Base-by-base conservation (phyloP, 306 rosid genomes). In the Quercus glauca region DNA sequence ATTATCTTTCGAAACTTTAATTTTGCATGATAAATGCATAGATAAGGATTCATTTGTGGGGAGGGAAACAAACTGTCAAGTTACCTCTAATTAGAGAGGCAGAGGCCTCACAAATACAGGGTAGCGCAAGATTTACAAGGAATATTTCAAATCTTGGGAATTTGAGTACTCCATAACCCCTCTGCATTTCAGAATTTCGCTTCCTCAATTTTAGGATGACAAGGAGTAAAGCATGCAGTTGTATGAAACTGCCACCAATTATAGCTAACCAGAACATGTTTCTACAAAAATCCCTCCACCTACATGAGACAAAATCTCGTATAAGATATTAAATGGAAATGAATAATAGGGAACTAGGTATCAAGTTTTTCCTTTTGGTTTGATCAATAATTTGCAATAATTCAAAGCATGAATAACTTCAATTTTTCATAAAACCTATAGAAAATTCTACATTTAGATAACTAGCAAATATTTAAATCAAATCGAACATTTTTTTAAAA, bases 71-170 rank as follows among this genome's bases (percentile, higher is more conserved):
- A 78, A 35, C 28, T 69, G 65, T 52, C 14, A 19, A 64, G 33
- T 69, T 88, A 94, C 98, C 98, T 89, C 52, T 83, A 71, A 87
- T 74, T 83, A 92, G 87, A 56, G 81, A 85, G 14, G 90, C 65
- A 53, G 97, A 91, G 82, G 94, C 97, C 91, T 82, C 83, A 74
- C 85, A 89, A 76, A 92, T 76, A 72, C 91, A 72, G 81, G 99
- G 92, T 11, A 92, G 87, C 74, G 97, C 90, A 68, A 94, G 86
- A 86, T 88, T 78, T 85, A 90, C 55, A 59, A 92, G 90, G 73
- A 92, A 88, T 79, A 92, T 88, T 87, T 94, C 97, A 79, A 91
- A 87, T 91, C 97, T 90, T 70, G 97, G 93, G 64, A 92, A 90
- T 73, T 84, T 77, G 79, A 94, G 91, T 41, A 95, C 97, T 78